Evolutionary conservation across 2,329 filamentous ascomycete species (phyloP).

Genomic region (Neofusicoccum cordaticola): DNA sequence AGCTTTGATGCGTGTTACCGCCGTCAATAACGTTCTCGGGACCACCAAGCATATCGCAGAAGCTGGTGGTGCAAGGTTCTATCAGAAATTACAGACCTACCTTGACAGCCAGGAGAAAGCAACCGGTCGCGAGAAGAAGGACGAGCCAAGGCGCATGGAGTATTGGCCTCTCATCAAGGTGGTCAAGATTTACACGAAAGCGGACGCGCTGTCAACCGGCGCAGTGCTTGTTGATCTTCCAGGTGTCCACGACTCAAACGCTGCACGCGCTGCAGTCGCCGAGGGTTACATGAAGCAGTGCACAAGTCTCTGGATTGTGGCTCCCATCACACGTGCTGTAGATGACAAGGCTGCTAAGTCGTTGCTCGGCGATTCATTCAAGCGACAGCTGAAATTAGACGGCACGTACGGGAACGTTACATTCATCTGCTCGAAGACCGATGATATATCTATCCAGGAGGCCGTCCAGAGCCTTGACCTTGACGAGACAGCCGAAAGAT

Average conservation of each 20-base stretch:
- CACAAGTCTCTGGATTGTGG: constrained; percentile 60
- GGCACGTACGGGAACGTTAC: constrained; percentile 53
- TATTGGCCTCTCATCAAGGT: constrained; percentile 56
- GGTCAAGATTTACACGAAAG: constrained; percentile 52
- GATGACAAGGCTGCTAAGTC: constrained; percentile 59
- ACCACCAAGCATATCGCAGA: constrained; percentile 42
- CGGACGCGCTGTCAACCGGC: constrained; percentile 51
- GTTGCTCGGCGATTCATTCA: constrained; percentile 57
- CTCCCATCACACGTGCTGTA: constrained; percentile 59
- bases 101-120: constrained; percentile 57
- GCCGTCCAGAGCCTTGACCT: constrained; percentile 40
- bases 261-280: constrained; percentile 57
- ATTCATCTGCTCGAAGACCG: constrained; percentile 63
- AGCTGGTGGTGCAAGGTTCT: constrained; percentile 41
- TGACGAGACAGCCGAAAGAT: constrained; percentile 29
- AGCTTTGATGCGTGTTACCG: constrained; percentile 33
- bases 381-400: constrained; percentile 59
- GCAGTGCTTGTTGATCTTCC: constrained; percentile 59
- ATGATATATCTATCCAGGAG: constrained; percentile 55
- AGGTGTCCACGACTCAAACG: constrained; percentile 59
- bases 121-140: constrained; percentile 29
- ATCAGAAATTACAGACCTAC: constrained; percentile 47
- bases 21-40: constrained; percentile 47
- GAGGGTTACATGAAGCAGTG: constrained; percentile 60
- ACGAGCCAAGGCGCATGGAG: constrained; percentile 29